A percentile compares a stretch with the other conserved stretches of the same genome.
These are phyloP conservation scores for Huntiella savannae DNA, from an alignment of 2,329 filamentous ascomycete genomes.

Conservation along the genomic window DNA sequence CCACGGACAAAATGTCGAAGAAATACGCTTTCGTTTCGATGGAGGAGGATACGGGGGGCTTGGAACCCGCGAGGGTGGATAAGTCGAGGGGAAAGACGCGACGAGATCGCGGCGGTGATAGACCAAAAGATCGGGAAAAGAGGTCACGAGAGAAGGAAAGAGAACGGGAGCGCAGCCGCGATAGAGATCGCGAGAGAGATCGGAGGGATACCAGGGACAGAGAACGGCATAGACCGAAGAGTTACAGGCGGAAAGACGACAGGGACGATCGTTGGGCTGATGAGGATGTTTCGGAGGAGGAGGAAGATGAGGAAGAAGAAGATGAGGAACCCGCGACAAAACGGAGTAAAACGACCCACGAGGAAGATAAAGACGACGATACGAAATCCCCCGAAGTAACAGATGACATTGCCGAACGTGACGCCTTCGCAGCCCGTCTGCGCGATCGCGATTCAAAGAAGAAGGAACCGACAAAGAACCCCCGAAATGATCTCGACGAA, in stretches of 20 bases:
- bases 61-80: constrained; percentile 4
- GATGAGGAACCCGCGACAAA: constrained; percentile 50
- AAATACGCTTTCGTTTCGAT: constrained; percentile 49
- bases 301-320: constrained; percentile 18
- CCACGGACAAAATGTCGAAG: constrained; percentile 21
- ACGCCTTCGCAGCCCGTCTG: constrained; percentile 61
- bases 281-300: constrained; percentile 37
- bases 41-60: constrained; percentile 41
- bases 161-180: too few relatives aligned
- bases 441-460: constrained; percentile 56
- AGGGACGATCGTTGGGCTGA: constrained; percentile 71
- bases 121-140: not conserved
- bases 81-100: constrained; percentile 4
- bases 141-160: too few relatives aligned
- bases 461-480: constrained; percentile 36
- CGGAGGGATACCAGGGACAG: not conserved
- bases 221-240: not conserved
- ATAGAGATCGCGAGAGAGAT: too few relatives aligned
- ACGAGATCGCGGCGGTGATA: not conserved
- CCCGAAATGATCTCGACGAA: constrained; percentile 32
- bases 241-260: constrained; percentile 26
- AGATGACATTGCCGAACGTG: constrained; percentile 54
- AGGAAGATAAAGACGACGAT: constrained; percentile 17
- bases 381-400: constrained; percentile 16
- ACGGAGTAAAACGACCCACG: constrained; percentile 43